Conservation (phyloP, 2,329 filamentous ascomycete genomes). For the Calycina herbarum region DNA sequence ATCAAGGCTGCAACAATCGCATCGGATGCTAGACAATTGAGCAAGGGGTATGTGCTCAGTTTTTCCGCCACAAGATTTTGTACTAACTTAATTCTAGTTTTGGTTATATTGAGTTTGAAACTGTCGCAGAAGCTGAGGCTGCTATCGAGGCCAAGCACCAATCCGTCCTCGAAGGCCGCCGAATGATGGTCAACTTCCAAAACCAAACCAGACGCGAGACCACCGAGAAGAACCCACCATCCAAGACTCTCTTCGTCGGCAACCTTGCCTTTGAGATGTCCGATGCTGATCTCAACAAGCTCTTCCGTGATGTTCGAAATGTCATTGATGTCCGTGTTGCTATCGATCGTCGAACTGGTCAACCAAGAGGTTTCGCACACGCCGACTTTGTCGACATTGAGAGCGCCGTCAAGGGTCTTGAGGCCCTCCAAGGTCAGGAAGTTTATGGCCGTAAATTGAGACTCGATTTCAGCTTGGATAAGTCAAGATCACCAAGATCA, state of each 20-base stretch:
- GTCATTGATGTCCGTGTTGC: constrained; percentile 77
- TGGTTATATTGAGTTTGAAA: constrained; percentile 63
- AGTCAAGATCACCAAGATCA: not conserved
- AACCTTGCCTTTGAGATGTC: constrained; percentile 86
- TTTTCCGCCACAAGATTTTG: not conserved
- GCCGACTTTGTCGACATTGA: constrained; percentile 73
- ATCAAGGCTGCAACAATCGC: constrained; percentile 56
- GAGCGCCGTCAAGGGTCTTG: constrained; percentile 61
- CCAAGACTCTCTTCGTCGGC: constrained; percentile 75
- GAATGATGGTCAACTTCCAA: constrained; percentile 59
- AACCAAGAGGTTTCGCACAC: constrained; percentile 81
- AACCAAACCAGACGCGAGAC: constrained; percentile 29
- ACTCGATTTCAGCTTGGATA: constrained; percentile 55
- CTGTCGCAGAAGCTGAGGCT: constrained; percentile 50
- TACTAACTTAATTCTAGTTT: constrained; percentile 49
- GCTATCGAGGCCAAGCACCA: constrained; percentile 61
- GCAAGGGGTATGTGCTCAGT: constrained; percentile 60
- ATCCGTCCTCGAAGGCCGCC: constrained; percentile 62
- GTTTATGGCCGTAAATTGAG: constrained; percentile 67
- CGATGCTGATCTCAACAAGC: constrained; percentile 75
- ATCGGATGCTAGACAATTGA: constrained; percentile 61
- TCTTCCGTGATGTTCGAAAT: constrained; percentile 71
- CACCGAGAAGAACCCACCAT: constrained; percentile 46
- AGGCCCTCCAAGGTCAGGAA: constrained; percentile 54
- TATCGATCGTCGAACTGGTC: constrained; percentile 77